Evolutionary conservation across 306 rosid genomes (phyloP).

Genomic region (Abrus precatorius): DNA sequence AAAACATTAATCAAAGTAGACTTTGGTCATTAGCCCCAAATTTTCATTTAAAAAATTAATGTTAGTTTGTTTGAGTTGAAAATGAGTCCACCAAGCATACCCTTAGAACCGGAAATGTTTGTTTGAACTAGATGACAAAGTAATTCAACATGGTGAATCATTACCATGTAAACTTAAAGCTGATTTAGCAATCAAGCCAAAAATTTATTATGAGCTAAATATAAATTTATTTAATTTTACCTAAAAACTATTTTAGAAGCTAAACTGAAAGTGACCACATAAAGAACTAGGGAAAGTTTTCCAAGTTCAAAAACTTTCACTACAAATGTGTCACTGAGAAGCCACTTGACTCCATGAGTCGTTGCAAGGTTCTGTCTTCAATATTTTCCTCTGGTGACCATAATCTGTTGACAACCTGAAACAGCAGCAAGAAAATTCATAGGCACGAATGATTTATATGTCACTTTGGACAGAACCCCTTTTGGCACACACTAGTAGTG

Average conservation of each 20-base stretch:
- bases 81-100: not conserved
- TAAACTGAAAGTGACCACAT: slow-evolving; percentile 4
- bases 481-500: not conserved
- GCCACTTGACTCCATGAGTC: slow-evolving; percentile 73
- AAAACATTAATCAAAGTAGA: too few relatives aligned
- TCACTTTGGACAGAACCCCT: not conserved
- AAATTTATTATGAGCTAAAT: not conserved
- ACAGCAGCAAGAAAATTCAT: slow-evolving; percentile 10
- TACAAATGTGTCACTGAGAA: slow-evolving; percentile 55
- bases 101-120: not conserved
- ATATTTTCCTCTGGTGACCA: slow-evolving; percentile 57
- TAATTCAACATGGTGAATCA: not conserved
- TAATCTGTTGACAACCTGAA: slow-evolving; percentile 62
- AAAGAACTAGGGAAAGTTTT: slow-evolving; percentile 3
- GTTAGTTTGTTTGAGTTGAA: too few relatives aligned
- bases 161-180: not conserved
- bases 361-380: slow-evolving; percentile 49
- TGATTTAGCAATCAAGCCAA: slow-evolving; percentile 15
- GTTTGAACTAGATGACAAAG: slow-evolving; percentile 7
- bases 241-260: slow-evolving; percentile 11
- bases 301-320: not conserved
- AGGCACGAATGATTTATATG: not conserved
- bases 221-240: slow-evolving; percentile 2
- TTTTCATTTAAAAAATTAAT: too few relatives aligned
- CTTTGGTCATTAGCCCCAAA: too few relatives aligned